These are phyloP conservation scores for Sporisorium exsertum DNA, from an alignment of 1,284 basidiomycete genomes.

Conservation along the genomic window DNA sequence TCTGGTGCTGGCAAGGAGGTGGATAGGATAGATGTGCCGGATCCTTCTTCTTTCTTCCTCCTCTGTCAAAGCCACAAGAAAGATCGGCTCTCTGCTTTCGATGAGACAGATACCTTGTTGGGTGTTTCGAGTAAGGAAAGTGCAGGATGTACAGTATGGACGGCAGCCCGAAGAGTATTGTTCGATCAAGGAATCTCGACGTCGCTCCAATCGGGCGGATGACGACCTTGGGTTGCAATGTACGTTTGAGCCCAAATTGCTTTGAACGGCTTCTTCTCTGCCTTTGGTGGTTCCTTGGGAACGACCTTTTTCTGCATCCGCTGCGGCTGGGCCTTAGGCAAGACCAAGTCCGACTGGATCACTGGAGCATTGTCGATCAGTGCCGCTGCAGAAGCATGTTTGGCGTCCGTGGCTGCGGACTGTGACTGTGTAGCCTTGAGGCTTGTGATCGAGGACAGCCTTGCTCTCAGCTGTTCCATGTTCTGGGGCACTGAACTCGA, in stretches of 20 bases:
- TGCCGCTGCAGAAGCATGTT: conserved; percentile 1
- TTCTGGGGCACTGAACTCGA: not conserved
- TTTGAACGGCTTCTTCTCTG: not conserved
- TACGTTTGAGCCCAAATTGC: conserved; percentile 3
- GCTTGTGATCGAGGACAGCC: conserved; percentile 12
- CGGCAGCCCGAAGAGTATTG: too few species aligned
- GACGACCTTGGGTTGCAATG: not conserved
- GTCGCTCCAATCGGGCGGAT: conserved; percentile 11
- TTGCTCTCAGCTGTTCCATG: conserved; percentile 1
- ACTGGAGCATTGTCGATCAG: conserved; percentile 9
- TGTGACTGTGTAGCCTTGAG: not conserved
- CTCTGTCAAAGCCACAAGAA: too few species aligned
- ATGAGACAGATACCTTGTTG: too few species aligned
- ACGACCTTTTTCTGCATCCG: not conserved
- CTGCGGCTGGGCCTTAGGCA: not conserved
- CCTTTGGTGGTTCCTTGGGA: not conserved
- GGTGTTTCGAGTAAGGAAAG: too few species aligned
- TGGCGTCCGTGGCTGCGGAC: not conserved
- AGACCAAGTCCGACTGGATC: conserved; percentile 8
- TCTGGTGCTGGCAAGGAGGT: too few species aligned
- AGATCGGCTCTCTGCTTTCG: too few species aligned
- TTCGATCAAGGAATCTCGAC: too few species aligned
- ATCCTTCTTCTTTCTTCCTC: too few species aligned
- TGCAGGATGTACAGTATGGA: too few species aligned
- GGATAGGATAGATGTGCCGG: too few species aligned